Evolutionary conservation across 2,329 filamentous ascomycete genomes (phyloP).

Genomic region (Exutisphaerella laricina): DNA sequence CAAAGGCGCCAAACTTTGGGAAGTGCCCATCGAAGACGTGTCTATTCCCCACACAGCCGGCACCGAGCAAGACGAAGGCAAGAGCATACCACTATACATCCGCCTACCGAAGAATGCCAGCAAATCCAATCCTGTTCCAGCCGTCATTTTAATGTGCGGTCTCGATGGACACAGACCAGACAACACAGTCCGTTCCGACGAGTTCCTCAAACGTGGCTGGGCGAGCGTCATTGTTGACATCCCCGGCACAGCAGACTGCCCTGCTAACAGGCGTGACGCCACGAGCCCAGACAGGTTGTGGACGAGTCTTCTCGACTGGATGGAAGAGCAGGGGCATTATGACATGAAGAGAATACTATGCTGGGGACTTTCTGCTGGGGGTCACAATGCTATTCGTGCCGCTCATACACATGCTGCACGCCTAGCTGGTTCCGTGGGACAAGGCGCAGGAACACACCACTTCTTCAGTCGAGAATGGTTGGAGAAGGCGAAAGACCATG

Average conservation of each 20-base stretch:
- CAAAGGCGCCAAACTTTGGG: conserved; percentile 32
- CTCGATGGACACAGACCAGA: conserved; percentile 60
- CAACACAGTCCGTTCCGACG: conserved; percentile 55
- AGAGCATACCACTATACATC: conserved; percentile 37
- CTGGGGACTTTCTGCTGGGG: conserved; percentile 62
- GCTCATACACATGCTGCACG: conserved; percentile 58
- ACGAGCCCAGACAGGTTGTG: conserved; percentile 56
- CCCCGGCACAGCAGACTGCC: conserved; percentile 62
- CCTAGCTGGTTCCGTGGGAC: conserved; percentile 54
- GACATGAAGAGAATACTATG: conserved; percentile 54
- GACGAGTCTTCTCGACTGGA: conserved; percentile 58
- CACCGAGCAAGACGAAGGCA: conserved; percentile 31
- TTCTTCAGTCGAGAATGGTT: conserved; percentile 58
- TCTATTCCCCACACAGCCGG: conserved; percentile 38
- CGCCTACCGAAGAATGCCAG: conserved; percentile 33
- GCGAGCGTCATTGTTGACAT: conserved; percentile 58
- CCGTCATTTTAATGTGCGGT: conserved; percentile 55
- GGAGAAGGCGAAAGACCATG: conserved; percentile 57
- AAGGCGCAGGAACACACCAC: conserved; percentile 59
- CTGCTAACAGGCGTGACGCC: conserved; percentile 57
- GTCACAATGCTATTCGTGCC: conserved; percentile 61
- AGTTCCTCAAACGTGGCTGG: conserved; percentile 60
- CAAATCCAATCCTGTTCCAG: conserved; percentile 37
- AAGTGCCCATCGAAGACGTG: conserved; percentile 36
- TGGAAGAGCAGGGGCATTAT: conserved; percentile 47